Base-by-base conservation (phyloP, 345 rosid genomes). In the Syzygium oleosum region DNA sequence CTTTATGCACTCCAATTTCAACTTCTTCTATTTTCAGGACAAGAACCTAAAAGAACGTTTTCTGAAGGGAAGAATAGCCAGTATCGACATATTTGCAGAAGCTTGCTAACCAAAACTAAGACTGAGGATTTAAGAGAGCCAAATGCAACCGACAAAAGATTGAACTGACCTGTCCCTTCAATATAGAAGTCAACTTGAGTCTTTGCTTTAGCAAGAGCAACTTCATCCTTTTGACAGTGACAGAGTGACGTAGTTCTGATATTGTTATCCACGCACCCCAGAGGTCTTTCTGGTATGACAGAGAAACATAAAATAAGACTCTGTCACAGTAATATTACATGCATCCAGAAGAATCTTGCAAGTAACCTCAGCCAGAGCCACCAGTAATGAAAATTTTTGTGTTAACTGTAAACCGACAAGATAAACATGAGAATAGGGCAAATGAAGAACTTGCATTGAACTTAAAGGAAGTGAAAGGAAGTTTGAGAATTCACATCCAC, bases 261-360 rank as follows among this genome's bases (percentile, higher is more conserved):
- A 94, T 93, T 85, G 94, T 92, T 90, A 95, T 92, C 98, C 98
- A 95, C 78, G 96, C 96, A 90, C 94, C 95, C 98, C 98, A 96
- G 83, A 97, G 85, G 90, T 85, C 90, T 93, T 92, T 96, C 99
- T 97, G 96, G 88, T 86, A 52, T 1, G 53, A 52, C 49, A 73
- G 80, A 34, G 80, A 34, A 73, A 73, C 46, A 34, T 34, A 73
- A 34, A 65, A 73, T 73, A 73, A 73, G 80, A 73, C 23, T 34
- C 80, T 5, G 49, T 73, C 49, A 19, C 14, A 8, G 23, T 19
- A 73, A 73, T 19, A 73, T 73, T 68, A 19, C 80, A 34, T 73
- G 49, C 25, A 73, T 73, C 80, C 80, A 73, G 80, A 73, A 73
- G 80, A 73, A 73, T 34, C 49, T 73, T 34, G 49, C 80, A 73